Base-by-base conservation (phyloP, 2,329 filamentous ascomycete species). In the Rugonectria rugulosa region DNA sequence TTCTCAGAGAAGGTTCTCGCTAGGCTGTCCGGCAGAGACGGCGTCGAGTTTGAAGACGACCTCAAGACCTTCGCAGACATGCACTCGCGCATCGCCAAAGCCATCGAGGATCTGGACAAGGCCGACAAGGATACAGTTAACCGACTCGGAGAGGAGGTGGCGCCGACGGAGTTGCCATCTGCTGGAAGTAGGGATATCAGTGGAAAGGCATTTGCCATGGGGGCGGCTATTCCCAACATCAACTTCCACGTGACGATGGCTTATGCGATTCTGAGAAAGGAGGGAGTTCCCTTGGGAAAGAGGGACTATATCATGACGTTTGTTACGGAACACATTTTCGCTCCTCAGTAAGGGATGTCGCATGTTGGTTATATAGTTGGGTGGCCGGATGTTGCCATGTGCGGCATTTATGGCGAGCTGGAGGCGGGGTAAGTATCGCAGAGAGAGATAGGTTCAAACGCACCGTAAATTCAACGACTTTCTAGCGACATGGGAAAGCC, bases 201-300 rank as follows among this genome's bases (percentile, higher is more conserved):
- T 31, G 67, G 65, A 10, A 45, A 65, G 41, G 70, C 73, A 1
- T 87, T 83, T 63, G 66, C 81, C 6, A 64, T 70, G 40, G 68
- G 70, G 2, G 81, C 76, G 66, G 76, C 75, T 2, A 57, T 85
- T 21, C 84, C 85, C 9, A 86, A 88, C 62, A 76, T 87, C 60
- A 85, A 77, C 70, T 89, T 88, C 67, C 86, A 88, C 65, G 61
- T 81, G 5, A 77, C 72, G 6, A 85, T 77, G 14, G 74, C 80
- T n/a, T 88, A 88, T 71, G 76, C 70, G 3, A 81, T 88, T 53
- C 65, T 88, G 60, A 74, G 86, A 52, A 78, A 75, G 59, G 78
- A 82, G 68, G 86, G 85, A 1, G 81, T 87, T n/a, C 75, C 76
- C 0, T 15, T 88, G n/a, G 84, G 82, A 14, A 88, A 88, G 75